Base-by-base conservation (phyloP, 2,329 filamentous ascomycete genomes). In the Fusarium subtropicale region DNA sequence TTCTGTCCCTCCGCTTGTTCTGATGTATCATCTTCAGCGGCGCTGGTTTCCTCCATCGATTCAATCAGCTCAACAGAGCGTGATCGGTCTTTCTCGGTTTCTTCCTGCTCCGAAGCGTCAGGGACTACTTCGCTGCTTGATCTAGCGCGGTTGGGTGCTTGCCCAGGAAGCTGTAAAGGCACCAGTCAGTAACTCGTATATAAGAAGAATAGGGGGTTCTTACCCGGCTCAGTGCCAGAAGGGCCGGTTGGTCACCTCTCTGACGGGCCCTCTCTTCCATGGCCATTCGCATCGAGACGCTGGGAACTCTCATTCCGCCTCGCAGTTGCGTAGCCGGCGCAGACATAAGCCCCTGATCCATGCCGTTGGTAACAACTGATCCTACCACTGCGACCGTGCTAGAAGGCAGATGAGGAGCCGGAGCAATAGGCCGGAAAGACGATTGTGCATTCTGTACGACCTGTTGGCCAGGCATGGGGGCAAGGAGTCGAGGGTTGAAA, bases 401-500 rank as follows among this genome's bases (percentile, higher is more conserved):
- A 10, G 31, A 24, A 38, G 38, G 13, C 47, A 51, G 18, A 33
- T 46, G 62, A 45, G 48, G 62, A 2, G 53, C 54, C 15, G 66
- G 66, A 34, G 62, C 66, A 48, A 70, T 70, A 33, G 50, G 33
- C 11, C 56, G 62, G 30, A 59, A 66, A 33, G 24, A 30, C 4
- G 42, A 34, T 22, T 47, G 45, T 12, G 58, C 13, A 22, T 57
- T 42, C 20, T 24, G 53, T 18, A 34, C 50, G 39, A 16, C 39
- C 13, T 65, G 62, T 12, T 64, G 42, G 5, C 76, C 74, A 24
- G 77, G 76, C 13, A 44, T 70, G 34, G 78, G 79, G 12, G 77
- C 77, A 7, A 79, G 71, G 18, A 70, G 73, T 42, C 78, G 77
- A 10, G 80, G 79, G 20, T 78, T 69, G 15, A 76, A 68, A 15